A percentile compares a stretch with the other conserved stretches of the same genome.
phyloP scores from a whole-genome alignment of 2,329 filamentous ascomycete species.

The Alternaria brassicae region DNA sequence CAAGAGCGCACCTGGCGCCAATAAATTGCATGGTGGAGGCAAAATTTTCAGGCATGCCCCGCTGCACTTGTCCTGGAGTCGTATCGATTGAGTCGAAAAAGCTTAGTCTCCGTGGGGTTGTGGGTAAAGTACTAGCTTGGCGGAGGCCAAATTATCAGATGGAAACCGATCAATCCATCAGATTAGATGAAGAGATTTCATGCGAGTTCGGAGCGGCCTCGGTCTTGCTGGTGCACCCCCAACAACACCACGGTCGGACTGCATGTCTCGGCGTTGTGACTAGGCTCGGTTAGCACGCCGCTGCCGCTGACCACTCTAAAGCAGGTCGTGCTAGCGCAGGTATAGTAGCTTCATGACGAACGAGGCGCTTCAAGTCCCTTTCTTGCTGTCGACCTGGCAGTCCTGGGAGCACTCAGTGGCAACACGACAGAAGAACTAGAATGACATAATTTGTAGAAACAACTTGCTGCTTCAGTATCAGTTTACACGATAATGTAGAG shows the following conservation, averaged over 20 bases:
- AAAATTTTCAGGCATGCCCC: constrained; percentile 40
- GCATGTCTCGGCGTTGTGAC: constrained; percentile 34
- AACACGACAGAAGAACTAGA: not conserved
- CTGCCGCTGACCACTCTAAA: constrained; percentile 24
- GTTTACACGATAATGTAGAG: not conserved
- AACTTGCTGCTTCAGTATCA: not conserved
- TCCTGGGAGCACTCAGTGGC: not conserved
- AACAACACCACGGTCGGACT: constrained; percentile 16
- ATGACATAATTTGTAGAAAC: not conserved
- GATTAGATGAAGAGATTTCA: constrained; percentile 21
- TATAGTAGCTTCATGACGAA: constrained; percentile 33
- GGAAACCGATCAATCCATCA: constrained; percentile 28
- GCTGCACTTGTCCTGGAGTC: constrained; percentile 29
- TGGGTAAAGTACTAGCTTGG: constrained; percentile 23
- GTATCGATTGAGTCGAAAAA: constrained; percentile 13
- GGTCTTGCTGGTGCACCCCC: constrained; percentile 15
- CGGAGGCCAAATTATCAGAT: constrained; percentile 35
- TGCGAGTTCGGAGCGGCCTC: constrained; percentile 31
- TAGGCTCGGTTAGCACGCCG: constrained; percentile 28
- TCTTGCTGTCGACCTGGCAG: not conserved
- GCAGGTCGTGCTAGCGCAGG: constrained; percentile 19
- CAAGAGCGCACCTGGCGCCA: constrained; percentile 23
- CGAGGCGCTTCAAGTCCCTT: constrained; percentile 23
- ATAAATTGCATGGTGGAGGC: constrained; percentile 38
- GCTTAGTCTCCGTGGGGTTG: constrained; percentile 28